These are phyloP conservation scores for Ashbya aceris DNA, from an alignment of 1,139 yeast genomes.

Conservation along the genomic window DNA sequence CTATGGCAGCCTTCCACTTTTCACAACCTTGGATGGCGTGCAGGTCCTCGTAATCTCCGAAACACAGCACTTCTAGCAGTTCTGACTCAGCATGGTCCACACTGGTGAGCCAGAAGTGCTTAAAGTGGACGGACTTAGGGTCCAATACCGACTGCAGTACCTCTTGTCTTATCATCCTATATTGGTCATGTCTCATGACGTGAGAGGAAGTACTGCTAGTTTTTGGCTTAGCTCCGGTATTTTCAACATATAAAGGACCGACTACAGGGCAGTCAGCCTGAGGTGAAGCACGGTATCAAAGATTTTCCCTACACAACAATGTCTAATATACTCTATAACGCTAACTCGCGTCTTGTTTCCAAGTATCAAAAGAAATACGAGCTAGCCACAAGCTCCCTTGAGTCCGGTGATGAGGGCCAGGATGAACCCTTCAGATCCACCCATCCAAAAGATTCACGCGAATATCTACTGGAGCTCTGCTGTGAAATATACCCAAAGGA, in stretches of 20 bases:
- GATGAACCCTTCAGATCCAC: slow-evolving; percentile 16
- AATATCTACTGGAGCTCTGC: slow-evolving; percentile 23
- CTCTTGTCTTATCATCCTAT: slow-evolving; percentile 3
- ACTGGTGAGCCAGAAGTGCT: slow-evolving; percentile 18
- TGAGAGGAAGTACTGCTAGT: no score
- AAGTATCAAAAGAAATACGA: slow-evolving; percentile 19
- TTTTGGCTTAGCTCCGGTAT: not conserved
- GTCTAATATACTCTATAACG: slow-evolving; percentile 24
- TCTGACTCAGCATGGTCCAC: slow-evolving; percentile 6
- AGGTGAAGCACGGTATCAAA: no score
- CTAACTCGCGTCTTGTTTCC: slow-evolving; percentile 23
- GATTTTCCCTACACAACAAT: slow-evolving; percentile 6
- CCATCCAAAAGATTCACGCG: slow-evolving; percentile 16
- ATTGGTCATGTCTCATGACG: not conserved
- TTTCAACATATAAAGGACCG: slow-evolving; percentile 2
- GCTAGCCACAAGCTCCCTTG: slow-evolving; percentile 2
- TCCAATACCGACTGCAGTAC: slow-evolving; percentile 12
- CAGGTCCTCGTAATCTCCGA: slow-evolving; percentile 20
- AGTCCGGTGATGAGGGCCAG: not conserved
- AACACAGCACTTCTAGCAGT: slow-evolving; percentile 21
- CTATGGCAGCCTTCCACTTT: slow-evolving; percentile 8
- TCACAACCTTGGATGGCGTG: slow-evolving; percentile 4
- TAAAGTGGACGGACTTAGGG: slow-evolving; percentile 16
- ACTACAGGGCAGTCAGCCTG: not conserved
- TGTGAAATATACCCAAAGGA: slow-evolving; percentile 18